Evolutionary conservation across 2,329 filamentous ascomycete genomes (phyloP), one percentile per base, ranked within the genome.

Genomic region (Trichophyton simii): DNA sequence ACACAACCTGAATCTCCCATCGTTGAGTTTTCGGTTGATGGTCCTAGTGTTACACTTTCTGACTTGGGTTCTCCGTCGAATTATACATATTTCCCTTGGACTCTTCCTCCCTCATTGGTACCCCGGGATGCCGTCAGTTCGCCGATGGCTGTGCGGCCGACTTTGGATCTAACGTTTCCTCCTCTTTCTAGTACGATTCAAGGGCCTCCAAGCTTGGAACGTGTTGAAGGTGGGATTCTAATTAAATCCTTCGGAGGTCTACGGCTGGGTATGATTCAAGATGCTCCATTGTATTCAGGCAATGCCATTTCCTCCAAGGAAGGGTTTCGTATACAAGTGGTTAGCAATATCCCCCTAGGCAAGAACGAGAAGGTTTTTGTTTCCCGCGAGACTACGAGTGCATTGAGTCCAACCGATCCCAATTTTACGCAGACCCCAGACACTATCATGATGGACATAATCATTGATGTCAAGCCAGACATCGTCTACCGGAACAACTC

Each of bases 31-130:
- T 84, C 76, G 8, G 69, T 73, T 25, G 75, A 79, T 63, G 80
- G 81, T 66, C 82, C 82, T 3, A 82, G 80, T 63, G 78, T 84
- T 13, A 80, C 79, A 6, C 66, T 80, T 31, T 77, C 79, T 6
- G 83, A 81, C 69, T 74, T 79, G 61, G 76, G 70, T 63, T 86
- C 85, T 13, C 83, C 82, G 5, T 85, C 84, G 0, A 95, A 95
- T 68, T 86, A 91, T 71, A 92, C 87, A 0, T 86, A 89, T 68
- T 97, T 91, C 69, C 94, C 94, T 0, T 97, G 92, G 92, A 97
- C 94, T 0, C 77, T 99, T 0, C 92, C 94, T 0, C 78, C 79
- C 0, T 80, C 83, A 28, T 79, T 95, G 67, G 80, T 96, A 2
- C 90, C 91, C 0, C 74, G 77, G 8, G 84, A 95, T 68, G 92